Evolutionary conservation across 2,329 filamentous ascomycete species (phyloP).

Genomic region (Biscogniauxia mediterranea): DNA sequence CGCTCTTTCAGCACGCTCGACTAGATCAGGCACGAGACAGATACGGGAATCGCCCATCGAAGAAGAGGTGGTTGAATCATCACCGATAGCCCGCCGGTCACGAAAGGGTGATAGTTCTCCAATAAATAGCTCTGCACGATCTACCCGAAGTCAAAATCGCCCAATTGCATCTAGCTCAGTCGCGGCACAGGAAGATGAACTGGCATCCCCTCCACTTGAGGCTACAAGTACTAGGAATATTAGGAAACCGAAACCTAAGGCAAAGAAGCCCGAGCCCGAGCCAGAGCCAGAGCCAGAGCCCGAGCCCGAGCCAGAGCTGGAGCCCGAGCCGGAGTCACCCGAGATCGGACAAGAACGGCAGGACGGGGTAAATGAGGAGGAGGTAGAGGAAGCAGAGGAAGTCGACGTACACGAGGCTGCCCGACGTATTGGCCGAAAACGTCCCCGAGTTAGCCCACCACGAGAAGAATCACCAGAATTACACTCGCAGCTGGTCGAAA

Average conservation of each 20-base stretch:
- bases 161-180: conserved; percentile 18
- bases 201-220: conserved; percentile 29
- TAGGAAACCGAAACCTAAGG: conserved; percentile 27
- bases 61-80: conserved; percentile 17
- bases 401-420: conserved; percentile 45
- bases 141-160: conserved; percentile 23
- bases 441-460: conserved; percentile 37
- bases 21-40: conserved; percentile 22
- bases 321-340: not conserved
- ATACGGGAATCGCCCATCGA: conserved; percentile 15
- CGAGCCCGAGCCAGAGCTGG: conserved; percentile 5
- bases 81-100: conserved; percentile 19
- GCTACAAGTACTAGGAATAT: conserved; percentile 28
- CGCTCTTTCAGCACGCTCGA: conserved; percentile 31
- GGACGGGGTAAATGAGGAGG: conserved; percentile 3
- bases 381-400: conserved; percentile 40
- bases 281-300: not conserved
- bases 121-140: conserved; percentile 23
- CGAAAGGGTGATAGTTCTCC: conserved; percentile 22
- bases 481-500: conserved; percentile 35
- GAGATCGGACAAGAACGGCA: conserved; percentile 7
- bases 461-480: conserved; percentile 42
- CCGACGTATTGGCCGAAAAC: conserved; percentile 41
- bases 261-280: conserved; percentile 12
- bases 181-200: conserved; percentile 15